A percentile compares a stretch with the other conserved stretches of the same genome.
These are phyloP conservation scores for Aspergillus brasiliensis DNA, from an alignment of 2,329 filamentous ascomycete species.

Conservation along the genomic window DNA sequence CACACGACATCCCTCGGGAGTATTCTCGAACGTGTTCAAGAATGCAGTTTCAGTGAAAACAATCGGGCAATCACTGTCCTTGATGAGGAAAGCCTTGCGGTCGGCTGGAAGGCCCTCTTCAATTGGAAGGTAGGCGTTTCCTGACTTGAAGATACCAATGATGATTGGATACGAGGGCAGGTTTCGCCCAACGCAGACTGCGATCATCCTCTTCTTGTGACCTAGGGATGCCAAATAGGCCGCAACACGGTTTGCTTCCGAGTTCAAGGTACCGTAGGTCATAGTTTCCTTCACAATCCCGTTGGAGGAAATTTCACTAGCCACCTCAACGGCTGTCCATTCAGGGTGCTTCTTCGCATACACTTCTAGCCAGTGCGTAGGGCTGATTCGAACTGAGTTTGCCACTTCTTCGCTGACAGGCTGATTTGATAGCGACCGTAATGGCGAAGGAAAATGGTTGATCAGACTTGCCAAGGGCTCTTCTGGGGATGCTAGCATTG, in stretches of 20 bases:
- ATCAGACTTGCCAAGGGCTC: constrained; percentile 25
- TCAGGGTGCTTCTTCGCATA: constrained; percentile 29
- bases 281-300: constrained; percentile 27
- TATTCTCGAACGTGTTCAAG: constrained; percentile 18
- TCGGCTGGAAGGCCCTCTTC: constrained; percentile 34
- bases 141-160: constrained; percentile 36
- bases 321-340: constrained; percentile 35
- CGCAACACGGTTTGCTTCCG: constrained; percentile 27
- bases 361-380: constrained; percentile 32
- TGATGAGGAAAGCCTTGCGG: constrained; percentile 31
- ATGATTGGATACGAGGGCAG: constrained; percentile 33
- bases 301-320: constrained; percentile 21
- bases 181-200: constrained; percentile 30
- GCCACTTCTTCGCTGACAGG: constrained; percentile 20
- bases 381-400: constrained; percentile 24
- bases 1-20: constrained; percentile 23
- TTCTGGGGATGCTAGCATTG: constrained; percentile 32
- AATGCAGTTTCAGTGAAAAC: constrained; percentile 31
- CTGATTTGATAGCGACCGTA: constrained; percentile 28
- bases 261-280: constrained; percentile 29
- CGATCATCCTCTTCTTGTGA: constrained; percentile 29
- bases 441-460: constrained; percentile 22
- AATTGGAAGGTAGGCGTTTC: constrained; percentile 40
- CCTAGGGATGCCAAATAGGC: constrained; percentile 26
- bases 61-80: constrained; percentile 32